Evolutionary conservation across 1,284 basidiomycete genomes (phyloP).

Genomic region (Leccinum variabile): DNA sequence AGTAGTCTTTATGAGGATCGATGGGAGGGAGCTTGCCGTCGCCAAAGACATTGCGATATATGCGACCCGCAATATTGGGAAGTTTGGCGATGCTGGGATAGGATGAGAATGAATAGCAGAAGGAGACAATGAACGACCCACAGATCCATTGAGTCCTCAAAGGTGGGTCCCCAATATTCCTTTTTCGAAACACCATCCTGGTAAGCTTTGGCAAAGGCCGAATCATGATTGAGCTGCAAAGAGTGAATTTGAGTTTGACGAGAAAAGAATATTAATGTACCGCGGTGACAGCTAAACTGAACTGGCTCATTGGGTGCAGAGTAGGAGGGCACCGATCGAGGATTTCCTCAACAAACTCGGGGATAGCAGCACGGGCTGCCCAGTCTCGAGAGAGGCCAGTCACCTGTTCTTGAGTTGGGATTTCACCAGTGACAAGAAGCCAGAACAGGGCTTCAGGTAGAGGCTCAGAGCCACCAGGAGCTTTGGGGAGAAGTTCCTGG

Average conservation of each 20-base stretch:
- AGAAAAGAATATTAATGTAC: slow-evolving; percentile 47
- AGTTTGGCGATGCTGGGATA: slow-evolving; percentile 85
- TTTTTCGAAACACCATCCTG: slow-evolving; percentile 90
- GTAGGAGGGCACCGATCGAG: slow-evolving; percentile 92
- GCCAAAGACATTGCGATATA: slow-evolving; percentile 94
- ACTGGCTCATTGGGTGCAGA: slow-evolving; percentile 96
- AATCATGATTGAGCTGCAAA: slow-evolving; percentile 88
- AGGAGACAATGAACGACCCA: slow-evolving; percentile 36
- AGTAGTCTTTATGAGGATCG: slow-evolving; percentile 89
- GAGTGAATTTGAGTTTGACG: neutral
- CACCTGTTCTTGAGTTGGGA: slow-evolving; percentile 89
- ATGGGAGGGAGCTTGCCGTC: slow-evolving; percentile 89
- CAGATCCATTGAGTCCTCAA: slow-evolving; percentile 98
- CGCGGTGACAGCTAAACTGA: slow-evolving; percentile 91
- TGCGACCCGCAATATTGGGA: slow-evolving; percentile 95
- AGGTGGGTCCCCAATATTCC: slow-evolving; percentile 96
- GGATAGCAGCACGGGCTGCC: slow-evolving; percentile 87
- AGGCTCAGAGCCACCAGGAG: slow-evolving; percentile 86
- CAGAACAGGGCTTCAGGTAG: slow-evolving; percentile 95
- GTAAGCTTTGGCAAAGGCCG: slow-evolving; percentile 96
- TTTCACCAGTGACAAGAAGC: slow-evolving; percentile 91
- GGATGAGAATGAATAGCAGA: slow-evolving; percentile 12
- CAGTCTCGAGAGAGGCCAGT: slow-evolving; percentile 85
- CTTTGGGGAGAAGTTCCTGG: slow-evolving; percentile 83
- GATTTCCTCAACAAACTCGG: slow-evolving; percentile 91